Evolutionary conservation across 2,329 filamentous ascomycete genomes (phyloP).

Genomic region (Neurospora sp.): DNA sequence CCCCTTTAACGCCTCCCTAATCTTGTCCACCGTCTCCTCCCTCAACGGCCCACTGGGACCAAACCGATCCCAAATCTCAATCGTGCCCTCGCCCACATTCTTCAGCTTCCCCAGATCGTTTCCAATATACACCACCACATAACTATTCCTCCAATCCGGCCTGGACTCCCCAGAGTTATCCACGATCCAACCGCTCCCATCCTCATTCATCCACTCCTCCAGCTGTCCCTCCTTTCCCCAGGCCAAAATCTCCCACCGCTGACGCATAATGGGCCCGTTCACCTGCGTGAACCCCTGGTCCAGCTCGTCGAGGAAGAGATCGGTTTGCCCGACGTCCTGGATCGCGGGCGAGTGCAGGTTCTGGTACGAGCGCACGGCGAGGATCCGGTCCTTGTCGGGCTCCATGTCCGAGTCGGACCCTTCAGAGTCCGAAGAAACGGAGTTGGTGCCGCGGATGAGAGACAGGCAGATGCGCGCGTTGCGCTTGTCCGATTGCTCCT

Average conservation of each 20-base stretch:
- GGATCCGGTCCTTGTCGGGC: neutral
- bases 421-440: neutral
- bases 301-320: neutral
- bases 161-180: constrained; percentile 3
- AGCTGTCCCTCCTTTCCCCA: constrained; percentile 9
- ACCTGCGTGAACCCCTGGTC: neutral
- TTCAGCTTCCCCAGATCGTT: neutral
- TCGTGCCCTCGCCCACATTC: neutral
- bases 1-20: neutral
- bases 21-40: constrained; percentile 3
- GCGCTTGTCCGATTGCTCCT: neutral
- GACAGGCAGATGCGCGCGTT: neutral
- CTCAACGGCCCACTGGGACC: neutral
- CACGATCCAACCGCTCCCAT: constrained; percentile 3
- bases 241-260: constrained; percentile 9
- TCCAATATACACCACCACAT: constrained; percentile 2
- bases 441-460: neutral
- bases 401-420: neutral
- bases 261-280: neutral
- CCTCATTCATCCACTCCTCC: constrained; percentile 7
- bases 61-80: constrained; percentile 3
- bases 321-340: neutral
- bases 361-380: neutral
- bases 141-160: constrained; percentile 6
- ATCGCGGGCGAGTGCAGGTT: neutral